Conservation (phyloP, 768 basidiomycete genomes). For the Phlebiopsis flavidoalba region DNA sequence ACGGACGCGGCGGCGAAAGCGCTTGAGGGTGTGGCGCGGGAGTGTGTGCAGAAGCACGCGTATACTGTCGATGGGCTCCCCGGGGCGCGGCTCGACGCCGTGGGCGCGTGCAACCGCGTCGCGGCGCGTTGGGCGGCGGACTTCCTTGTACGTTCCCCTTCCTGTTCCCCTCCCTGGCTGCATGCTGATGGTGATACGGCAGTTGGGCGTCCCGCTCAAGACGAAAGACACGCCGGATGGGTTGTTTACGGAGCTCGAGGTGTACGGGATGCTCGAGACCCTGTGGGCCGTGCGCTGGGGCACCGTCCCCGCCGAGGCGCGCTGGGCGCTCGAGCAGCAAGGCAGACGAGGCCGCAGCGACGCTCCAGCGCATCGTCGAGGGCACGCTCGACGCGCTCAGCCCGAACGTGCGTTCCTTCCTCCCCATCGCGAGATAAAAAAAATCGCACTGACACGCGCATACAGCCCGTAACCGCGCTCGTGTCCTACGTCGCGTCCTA, state of each 20-base stretch:
- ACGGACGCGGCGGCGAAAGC: conserved; percentile 30
- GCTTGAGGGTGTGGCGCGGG: conserved; percentile 26
- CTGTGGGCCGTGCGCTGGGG: conserved; percentile 13
- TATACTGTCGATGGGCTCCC: conserved; percentile 29
- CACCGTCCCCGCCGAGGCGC: no score
- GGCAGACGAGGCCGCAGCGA: no score
- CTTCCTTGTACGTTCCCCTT: conserved; percentile 26
- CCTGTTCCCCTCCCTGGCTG: neutral
- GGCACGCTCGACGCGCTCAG: no score
- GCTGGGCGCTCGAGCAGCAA: no score
- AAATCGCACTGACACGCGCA: neutral
- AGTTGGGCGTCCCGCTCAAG: conserved; percentile 45
- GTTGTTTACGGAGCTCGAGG: conserved; percentile 40
- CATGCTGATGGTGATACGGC: neutral
- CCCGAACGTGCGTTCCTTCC: no score
- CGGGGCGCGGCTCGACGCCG: conserved; percentile 40
- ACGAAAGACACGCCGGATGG: conserved; percentile 39
- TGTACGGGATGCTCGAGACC: conserved; percentile 38
- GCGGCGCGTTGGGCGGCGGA: conserved; percentile 37
- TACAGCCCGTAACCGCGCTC: no score
- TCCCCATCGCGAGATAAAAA: no score
- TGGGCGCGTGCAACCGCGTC: conserved; percentile 41
- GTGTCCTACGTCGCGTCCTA: no score
- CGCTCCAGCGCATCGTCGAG: no score
- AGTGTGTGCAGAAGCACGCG: conserved; percentile 29